Base-by-base conservation (phyloP, 139 green algal genomes). In the Mesostigma viride region DNA sequence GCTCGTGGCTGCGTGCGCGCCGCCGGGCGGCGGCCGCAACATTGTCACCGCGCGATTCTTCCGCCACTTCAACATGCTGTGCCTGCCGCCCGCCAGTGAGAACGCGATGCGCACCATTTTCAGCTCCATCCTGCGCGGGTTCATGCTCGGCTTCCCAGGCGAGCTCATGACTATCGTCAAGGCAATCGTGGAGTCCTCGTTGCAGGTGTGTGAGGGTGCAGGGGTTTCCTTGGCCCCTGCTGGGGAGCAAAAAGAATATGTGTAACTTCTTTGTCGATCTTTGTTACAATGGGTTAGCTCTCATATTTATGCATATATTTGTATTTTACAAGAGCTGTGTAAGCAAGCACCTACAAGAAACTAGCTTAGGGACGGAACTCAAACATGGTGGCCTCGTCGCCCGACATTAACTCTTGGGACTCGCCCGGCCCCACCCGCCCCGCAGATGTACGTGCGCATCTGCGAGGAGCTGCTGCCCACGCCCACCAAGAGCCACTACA, bases 51-150 rank as follows among this genome's bases (percentile, higher is more conserved):
- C 84, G 0, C 75, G 86, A 59, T 90, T 95, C 77, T 67, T 88
- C 26, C 76, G 88, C 0, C 88, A 95, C 74, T 92, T 92, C 82
- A 90, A 79, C 5, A 82, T 89, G 76, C 80, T 95, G 40, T 83
- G 74, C 66, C 74, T 92, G 31, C 84, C 88, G 8, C 82, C 77
- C 11, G 86, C 84, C 65, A 34, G 22, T 45, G 72, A 89, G 45
- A 60, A 70, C 17, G 80, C 71, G 45, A 87, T 83, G 69, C 84
- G 88, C 56, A 87, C 80, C 61, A 95, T 92, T 72, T 79, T 94
- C 47, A 72, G 64, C 4, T 67, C 82, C 36, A 88, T 94, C 71
- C 78, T 90, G 56, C 76, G 71, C 35, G 88, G 88, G 33, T 90
- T 91, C 73, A 75, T 94, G 8, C 44, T 69, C 1, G 80, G 81